Evolutionary conservation across 495 filamentous ascomycete genomes (phyloP).

Genomic region (Echria macrotheca): DNA sequence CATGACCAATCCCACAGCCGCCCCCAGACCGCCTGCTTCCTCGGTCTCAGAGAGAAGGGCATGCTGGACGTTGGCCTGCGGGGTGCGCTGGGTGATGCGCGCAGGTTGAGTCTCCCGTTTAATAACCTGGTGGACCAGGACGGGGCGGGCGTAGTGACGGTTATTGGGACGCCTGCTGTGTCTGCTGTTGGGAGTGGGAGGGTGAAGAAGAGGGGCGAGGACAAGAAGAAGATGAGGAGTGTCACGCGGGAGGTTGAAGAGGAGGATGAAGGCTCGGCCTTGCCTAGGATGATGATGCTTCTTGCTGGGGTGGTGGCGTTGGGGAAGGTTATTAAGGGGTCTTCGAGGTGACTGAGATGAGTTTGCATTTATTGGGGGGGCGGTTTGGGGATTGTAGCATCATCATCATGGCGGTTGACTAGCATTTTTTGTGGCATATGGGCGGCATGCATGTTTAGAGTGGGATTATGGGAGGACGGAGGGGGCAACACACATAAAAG

Average conservation of each 20-base stretch:
- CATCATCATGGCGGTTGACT: too few relatives aligned
- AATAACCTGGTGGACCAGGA: slow-evolving; percentile 4
- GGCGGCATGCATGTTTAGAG: too few relatives aligned
- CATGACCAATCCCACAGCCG: slow-evolving; percentile 6
- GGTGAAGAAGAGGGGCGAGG: background rate
- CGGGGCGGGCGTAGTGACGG: background rate
- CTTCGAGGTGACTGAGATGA: too few relatives aligned
- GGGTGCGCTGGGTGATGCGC: slow-evolving; percentile 24
- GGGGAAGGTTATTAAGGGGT: slow-evolving; percentile 19
- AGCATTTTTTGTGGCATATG: too few relatives aligned
- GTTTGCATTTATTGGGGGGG: too few relatives aligned
- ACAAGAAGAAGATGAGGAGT: slow-evolving; percentile 3
- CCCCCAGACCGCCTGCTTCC: slow-evolving; percentile 36
- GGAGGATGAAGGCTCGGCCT: background rate
- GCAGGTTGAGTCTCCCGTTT: slow-evolving; percentile 17
- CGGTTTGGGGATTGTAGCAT: too few relatives aligned
- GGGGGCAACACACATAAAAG: too few relatives aligned
- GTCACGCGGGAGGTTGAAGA: background rate
- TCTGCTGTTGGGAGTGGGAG: background rate
- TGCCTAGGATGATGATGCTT: slow-evolving; percentile 25
- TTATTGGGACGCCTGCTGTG: background rate
- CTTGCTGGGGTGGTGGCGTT: slow-evolving; percentile 22
- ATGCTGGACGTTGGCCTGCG: slow-evolving; percentile 30
- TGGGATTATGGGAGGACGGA: too few relatives aligned
- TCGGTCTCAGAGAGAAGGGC: slow-evolving; percentile 34